Conservation (phyloP, 108 stramenopile species). For the Cyclotella sp. region DNA sequence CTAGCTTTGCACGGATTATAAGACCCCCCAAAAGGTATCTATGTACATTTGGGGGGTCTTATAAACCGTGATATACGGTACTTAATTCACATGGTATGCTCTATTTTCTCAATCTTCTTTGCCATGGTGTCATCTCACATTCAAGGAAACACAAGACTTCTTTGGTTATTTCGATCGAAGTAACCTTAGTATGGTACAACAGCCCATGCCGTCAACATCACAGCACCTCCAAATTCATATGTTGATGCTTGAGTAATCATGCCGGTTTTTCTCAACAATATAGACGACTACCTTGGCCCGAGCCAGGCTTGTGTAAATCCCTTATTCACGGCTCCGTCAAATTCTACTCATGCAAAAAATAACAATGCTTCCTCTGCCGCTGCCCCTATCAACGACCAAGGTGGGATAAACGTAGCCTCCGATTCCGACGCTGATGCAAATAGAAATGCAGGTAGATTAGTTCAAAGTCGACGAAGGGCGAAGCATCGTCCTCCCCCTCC, state of each 20-base stretch:
- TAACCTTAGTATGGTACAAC: too few relatives aligned
- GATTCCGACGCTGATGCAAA: background rate
- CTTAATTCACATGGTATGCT: too few relatives aligned
- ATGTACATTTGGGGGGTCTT: too few relatives aligned
- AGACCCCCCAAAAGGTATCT: too few relatives aligned
- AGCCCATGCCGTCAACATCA: background rate
- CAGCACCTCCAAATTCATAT: too few relatives aligned
- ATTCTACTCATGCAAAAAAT: constrained; percentile 4
- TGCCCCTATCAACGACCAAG: background rate
- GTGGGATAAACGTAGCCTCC: background rate
- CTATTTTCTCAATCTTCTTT: too few relatives aligned
- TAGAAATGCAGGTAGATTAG: background rate
- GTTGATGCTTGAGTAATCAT: too few relatives aligned
- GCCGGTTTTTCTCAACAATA: constrained; percentile 80
- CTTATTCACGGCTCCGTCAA: constrained; percentile 60
- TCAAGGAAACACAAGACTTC: too few relatives aligned
- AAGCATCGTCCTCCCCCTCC: constrained; percentile 6
- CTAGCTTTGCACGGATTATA: too few relatives aligned
- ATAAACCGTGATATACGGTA: too few relatives aligned
- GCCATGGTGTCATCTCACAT: too few relatives aligned
- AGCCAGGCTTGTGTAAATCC: constrained; percentile 92
- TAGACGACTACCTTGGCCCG: constrained; percentile 89
- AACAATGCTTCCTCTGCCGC: constrained; percentile 14
- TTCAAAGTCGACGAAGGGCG: constrained; percentile 3
- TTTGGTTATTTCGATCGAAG: too few relatives aligned